Base-by-base conservation (phyloP, 1,284 basidiomycete species). In the Stygiomarasmius scandens region DNA sequence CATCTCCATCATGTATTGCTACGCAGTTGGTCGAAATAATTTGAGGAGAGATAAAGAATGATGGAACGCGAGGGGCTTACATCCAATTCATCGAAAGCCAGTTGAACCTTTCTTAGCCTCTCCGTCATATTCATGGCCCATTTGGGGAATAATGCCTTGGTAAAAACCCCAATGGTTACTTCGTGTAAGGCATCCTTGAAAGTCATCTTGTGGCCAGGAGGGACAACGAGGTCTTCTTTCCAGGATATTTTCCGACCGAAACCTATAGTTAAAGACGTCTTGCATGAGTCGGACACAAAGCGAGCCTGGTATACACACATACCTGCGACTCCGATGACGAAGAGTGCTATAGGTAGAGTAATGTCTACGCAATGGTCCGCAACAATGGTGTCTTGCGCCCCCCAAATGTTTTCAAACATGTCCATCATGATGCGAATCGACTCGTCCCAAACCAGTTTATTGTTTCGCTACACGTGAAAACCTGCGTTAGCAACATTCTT, bases 1-100 rank as follows among this genome's bases (percentile, higher is more conserved):
- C 82, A 86, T 84, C 66, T 85, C 83, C 1, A 69, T 53, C 74
- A 86, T 80, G 57, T 86, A 84, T 41, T 51, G 56, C 83, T 85
- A n/a, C 10, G 4, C n/a, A n/a, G n/a, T n/a, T n/a, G n/a, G n/a
- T n/a, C n/a, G n/a, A n/a, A n/a, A n/a, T n/a, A n/a, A n/a, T n/a
- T n/a, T n/a, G n/a, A n/a, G n/a, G n/a, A n/a, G n/a, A n/a, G n/a
- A n/a, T n/a, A n/a, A n/a, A n/a, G n/a, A n/a, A n/a, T n/a, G n/a
- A n/a, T n/a, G n/a, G n/a, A n/a, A n/a, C n/a, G n/a, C n/a, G n/a
- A n/a, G n/a, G 10, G 8, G 60, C 70, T 32, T 53, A 84, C 84
- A 61, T 77, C 66, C 14, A 87, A 65, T 61, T 86, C 84, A 1
- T 76, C 67, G 56, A 80, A 81, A 16, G 81, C 81, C 16, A 68